Evolutionary conservation across 2,329 filamentous ascomycete genomes (phyloP), one percentile per base, ranked within the genome.

Genomic region (Blumeriella jaapii): DNA sequence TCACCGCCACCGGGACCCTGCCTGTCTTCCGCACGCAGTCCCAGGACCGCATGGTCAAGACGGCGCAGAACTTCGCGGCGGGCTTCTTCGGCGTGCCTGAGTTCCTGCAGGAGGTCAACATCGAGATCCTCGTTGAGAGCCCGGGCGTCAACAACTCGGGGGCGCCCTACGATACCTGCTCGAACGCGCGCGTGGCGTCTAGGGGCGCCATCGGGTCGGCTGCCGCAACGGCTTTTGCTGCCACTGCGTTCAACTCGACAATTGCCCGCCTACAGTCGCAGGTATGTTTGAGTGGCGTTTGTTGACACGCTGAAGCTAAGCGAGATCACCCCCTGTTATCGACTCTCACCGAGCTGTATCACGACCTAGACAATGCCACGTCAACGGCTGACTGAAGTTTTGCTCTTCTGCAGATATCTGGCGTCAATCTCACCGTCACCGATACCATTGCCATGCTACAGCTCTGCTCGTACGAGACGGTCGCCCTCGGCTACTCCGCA

Each of bases 401-500:
- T 25, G 18, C 38, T 40, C 9, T 26, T 7, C 17, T 17, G 12
- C n/a, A 41, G 39, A 38, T 41, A 5, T 35, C 22, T 10, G 39
- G 39, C 4, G 39, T 41, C 15, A 38, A 41, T 19, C 32, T 38
- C 10, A 41, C 39, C 3, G 27, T 31, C 11, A 35, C 39, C 11
- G 39, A 41, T 20, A 23, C 27, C 6, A 35, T 41, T 28, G 39
- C 39, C 16, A 41, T 38, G 39, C 39, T 41, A 24, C 34, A 41
- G 35, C 34, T 41, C 15, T 41, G 39, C 35, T 41, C 39, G 1
- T 41, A 41, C 27, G 39, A 41, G 15, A 41, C 39, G 18, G 51
- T 53, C 17, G 59, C 60, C 0, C 55, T 64, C 2, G 61, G 61
- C 15, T 63, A 61, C 44, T 63, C 61, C 0, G 47, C 55, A 3